Percentiles rank a stretch among this genome's conserved stretches.
Evolutionary conservation across 2,329 filamentous ascomycete species (phyloP).

Genomic region (Sarocladium brachiariae): DNA sequence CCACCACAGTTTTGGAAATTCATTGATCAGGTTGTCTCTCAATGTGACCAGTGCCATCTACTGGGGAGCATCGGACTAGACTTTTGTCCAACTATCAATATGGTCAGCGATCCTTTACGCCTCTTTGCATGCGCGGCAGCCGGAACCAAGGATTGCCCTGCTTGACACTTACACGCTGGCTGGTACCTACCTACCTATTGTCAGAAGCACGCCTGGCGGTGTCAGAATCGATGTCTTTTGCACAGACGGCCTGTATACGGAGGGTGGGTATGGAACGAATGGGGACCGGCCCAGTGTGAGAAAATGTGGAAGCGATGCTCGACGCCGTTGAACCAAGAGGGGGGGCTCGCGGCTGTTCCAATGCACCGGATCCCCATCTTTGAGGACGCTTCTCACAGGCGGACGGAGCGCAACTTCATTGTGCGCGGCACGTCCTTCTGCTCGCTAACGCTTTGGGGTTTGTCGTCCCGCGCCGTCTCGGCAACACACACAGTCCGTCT

Average conservation of each 20-base stretch:
- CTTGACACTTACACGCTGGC: not conserved
- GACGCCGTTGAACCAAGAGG: not conserved
- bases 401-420: not conserved
- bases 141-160: not conserved
- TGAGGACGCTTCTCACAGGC: not conserved
- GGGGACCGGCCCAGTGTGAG: not conserved
- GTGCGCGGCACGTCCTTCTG: no score
- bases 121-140: not conserved
- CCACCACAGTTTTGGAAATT: not conserved
- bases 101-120: not conserved
- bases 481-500: no score
- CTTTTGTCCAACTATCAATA: no score
- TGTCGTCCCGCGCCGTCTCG: no score
- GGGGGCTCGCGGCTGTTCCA: slow-evolving; percentile 4
- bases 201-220: not conserved
- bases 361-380: not conserved
- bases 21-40: not conserved
- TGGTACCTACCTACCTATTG: not conserved
- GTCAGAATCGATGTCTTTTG: not conserved
- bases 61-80: not conserved
- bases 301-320: no score
- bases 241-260: not conserved
- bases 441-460: no score
- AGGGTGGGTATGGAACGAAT: not conserved
- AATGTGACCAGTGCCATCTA: not conserved